These are phyloP conservation scores for Gynochthodes officinalis DNA, from an alignment of 257 asterid species.

Conservation along the genomic window DNA sequence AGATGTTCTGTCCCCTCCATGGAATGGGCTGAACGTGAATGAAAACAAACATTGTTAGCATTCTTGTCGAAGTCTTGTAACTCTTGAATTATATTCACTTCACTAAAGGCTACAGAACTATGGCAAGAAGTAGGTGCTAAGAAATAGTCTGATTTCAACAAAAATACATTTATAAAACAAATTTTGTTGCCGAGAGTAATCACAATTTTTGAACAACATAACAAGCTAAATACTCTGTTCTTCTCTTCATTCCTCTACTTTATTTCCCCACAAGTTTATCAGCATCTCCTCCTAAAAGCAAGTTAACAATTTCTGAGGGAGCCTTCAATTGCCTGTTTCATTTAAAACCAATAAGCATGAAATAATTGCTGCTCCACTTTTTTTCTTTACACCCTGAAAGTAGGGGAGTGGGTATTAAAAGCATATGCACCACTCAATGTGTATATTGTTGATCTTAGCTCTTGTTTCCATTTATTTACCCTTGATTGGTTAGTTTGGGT, in stretches of 20 bases:
- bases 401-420: too few relatives aligned
- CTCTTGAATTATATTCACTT: background rate
- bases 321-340: conserved; percentile 82
- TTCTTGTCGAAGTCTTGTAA: background rate
- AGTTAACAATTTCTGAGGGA: conserved; percentile 79
- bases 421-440: background rate
- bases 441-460: background rate
- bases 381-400: too few relatives aligned
- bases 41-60: background rate
- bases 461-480: too few relatives aligned
- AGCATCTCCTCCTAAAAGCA: conserved; percentile 79
- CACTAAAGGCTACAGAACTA: too few relatives aligned
- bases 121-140: background rate
- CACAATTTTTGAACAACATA: background rate
- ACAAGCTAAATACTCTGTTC: conserved; percentile 62
- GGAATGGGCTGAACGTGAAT: conserved; percentile 71
- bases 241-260: conserved; percentile 99
- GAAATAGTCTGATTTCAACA: background rate
- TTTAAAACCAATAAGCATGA: background rate
- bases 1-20: conserved; percentile 98
- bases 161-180: background rate
- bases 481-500: too few relatives aligned
- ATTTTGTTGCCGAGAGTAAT: background rate
- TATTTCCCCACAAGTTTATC: conserved; percentile 72
- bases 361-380: background rate